Conservation (phyloP, 331 rosid species). For the Cydonia oblonga region DNA sequence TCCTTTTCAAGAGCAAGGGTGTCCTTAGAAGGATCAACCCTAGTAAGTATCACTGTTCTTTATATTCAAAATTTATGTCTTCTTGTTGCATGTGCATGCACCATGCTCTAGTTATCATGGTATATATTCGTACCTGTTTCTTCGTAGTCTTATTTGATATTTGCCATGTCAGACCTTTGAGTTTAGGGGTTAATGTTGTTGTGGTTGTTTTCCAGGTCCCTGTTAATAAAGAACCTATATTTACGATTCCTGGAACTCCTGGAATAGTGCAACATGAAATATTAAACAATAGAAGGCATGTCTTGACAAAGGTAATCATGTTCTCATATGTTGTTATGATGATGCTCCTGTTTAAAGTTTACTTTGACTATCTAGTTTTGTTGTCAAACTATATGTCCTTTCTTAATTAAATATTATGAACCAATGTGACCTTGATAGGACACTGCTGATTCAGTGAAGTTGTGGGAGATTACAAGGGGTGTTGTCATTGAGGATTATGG, state of each 20-base stretch:
- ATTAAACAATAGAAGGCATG: conserved; percentile 87
- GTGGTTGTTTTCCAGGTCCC: conserved; percentile 54
- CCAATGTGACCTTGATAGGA: conserved; percentile 42
- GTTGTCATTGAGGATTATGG: conserved; percentile 79
- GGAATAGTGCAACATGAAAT: conserved; percentile 88
- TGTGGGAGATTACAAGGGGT: conserved; percentile 97
- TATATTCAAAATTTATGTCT: neutral
- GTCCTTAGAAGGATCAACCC: conserved; percentile 83
- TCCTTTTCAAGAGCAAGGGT: conserved; percentile 95
- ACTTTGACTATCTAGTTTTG: neutral
- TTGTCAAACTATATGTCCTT: neutral
- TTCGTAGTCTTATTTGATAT: neutral
- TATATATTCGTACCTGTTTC: neutral
- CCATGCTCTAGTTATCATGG: neutral
- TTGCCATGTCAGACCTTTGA: neutral
- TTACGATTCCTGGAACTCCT: conserved; percentile 74
- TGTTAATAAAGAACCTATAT: conserved; percentile 68
- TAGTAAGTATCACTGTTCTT: conserved; percentile 42
- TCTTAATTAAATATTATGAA: conserved; percentile 5
- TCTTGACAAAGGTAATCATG: conserved; percentile 77
- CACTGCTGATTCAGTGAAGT: conserved; percentile 86
- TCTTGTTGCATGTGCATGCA: neutral
- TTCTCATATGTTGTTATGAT: conserved; percentile 8
- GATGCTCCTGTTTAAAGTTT: neutral
- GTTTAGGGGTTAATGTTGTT: neutral